phyloP scores from a whole-genome alignment of 2,329 filamentous ascomycete genomes.

The Daldinia eschscholtzii region DNA sequence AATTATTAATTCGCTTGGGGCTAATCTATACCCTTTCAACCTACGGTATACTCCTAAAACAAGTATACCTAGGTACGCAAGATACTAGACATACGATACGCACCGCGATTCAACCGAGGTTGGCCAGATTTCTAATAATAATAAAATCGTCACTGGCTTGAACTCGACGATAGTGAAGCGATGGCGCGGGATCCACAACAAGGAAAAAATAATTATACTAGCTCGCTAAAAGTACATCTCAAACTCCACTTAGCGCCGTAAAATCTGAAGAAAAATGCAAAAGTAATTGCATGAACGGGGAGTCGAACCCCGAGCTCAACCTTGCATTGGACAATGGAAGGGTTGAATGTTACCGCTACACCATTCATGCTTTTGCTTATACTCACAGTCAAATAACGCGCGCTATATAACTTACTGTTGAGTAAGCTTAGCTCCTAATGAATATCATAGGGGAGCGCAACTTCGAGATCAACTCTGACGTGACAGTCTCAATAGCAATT shows the following conservation, averaged over 20 bases:
- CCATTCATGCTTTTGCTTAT: slow-evolving; percentile 32
- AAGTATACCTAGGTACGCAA: background rate
- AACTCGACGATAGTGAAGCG: background rate
- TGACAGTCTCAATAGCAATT: no score
- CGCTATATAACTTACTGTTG: background rate
- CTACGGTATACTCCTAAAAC: no score
- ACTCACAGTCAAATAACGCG: background rate
- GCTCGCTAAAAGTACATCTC: background rate
- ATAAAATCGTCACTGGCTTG: background rate
- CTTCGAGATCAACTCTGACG: background rate
- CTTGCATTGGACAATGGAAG: slow-evolving; percentile 21
- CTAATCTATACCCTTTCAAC: no score
- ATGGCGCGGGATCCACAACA: background rate
- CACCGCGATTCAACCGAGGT: background rate
- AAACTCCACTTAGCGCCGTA: slow-evolving; percentile 1
- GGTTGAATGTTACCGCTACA: slow-evolving; percentile 38
- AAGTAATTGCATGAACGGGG: slow-evolving; percentile 29
- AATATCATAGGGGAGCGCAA: background rate
- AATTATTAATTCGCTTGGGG: no score
- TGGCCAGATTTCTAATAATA: background rate
- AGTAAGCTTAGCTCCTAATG: background rate
- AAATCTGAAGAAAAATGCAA: slow-evolving; percentile 6
- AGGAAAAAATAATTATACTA: background rate
- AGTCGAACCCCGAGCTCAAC: slow-evolving; percentile 38
- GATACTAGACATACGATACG: background rate